These are phyloP conservation scores for Linum lewisii DNA, from an alignment of 345 rosid species.

Conservation along the genomic window DNA sequence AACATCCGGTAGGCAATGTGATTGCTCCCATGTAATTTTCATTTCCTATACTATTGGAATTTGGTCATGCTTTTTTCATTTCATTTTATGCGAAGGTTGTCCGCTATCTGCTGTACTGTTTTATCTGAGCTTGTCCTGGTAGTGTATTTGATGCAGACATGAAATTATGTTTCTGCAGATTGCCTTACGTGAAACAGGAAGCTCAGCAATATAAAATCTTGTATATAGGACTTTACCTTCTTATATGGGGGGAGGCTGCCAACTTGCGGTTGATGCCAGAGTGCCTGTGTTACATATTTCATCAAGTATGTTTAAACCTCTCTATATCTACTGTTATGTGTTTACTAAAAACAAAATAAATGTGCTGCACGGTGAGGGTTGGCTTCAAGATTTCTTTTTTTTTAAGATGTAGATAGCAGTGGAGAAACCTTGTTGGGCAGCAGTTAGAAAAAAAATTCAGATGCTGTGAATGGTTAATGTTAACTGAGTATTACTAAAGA, in stretches of 20 bases:
- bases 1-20: constrained; percentile 52
- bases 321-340: constrained; percentile 6
- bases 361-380: too few species aligned
- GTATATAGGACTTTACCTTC: constrained; percentile 85
- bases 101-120: neutral
- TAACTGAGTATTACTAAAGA: too few species aligned
- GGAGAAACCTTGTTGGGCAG: too few species aligned
- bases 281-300: constrained; percentile 88
- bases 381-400: too few species aligned
- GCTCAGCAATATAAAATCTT: constrained; percentile 77
- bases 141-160: constrained; percentile 13
- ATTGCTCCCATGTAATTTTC: constrained; percentile 2
- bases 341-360: neutral
- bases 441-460: too few species aligned
- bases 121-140: neutral
- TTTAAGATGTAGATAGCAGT: too few species aligned
- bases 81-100: constrained; percentile 6
- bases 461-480: too few species aligned
- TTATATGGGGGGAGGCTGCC: constrained; percentile 98
- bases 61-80: neutral
- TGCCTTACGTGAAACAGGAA: constrained; percentile 66
- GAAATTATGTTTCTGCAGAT: constrained; percentile 36
- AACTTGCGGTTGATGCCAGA: constrained; percentile 93
- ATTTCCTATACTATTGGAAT: neutral
- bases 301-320: constrained; percentile 55